A percentile compares a stretch with the other conserved stretches of the same genome.
Conservation (phyloP, 1,284 basidiomycete species). For the Cutaneotrichosporon cutaneum region DNA sequence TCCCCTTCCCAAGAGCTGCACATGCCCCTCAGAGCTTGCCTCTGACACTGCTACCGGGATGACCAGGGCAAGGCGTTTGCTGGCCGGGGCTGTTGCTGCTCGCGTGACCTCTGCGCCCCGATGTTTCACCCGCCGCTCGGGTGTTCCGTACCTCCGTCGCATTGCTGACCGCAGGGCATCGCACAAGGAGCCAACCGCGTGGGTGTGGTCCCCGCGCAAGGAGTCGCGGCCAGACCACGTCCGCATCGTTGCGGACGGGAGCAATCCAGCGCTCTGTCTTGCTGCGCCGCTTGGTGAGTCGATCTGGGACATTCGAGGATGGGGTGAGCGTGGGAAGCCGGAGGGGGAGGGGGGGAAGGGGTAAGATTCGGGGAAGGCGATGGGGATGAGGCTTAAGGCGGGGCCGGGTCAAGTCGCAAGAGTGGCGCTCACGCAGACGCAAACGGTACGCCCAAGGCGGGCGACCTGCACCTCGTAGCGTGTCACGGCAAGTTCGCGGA, state of each 20-base stretch:
- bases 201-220: neutral
- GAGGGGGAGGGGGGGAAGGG: too few species aligned
- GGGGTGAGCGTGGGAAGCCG: too few species aligned
- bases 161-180: neutral
- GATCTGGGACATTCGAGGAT: neutral
- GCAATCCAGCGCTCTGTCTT: neutral
- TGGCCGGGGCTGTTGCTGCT: neutral
- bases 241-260: neutral
- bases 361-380: too few species aligned
- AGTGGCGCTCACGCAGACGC: neutral
- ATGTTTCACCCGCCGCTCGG: too few species aligned
- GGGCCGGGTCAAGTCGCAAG: too few species aligned
- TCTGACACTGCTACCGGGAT: too few species aligned
- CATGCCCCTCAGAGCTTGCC: too few species aligned
- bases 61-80: too few species aligned
- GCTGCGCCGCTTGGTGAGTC: neutral
- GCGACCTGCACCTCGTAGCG: neutral
- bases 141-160: too few species aligned
- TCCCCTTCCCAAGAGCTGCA: too few species aligned
- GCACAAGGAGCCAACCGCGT: neutral
- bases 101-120: too few species aligned
- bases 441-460: neutral
- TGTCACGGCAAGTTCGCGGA: neutral
- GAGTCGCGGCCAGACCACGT: neutral
- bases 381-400: too few species aligned